Evolutionary conservation across 345 rosid species (phyloP).

Genomic region (Rhodamnia rubescens): DNA sequence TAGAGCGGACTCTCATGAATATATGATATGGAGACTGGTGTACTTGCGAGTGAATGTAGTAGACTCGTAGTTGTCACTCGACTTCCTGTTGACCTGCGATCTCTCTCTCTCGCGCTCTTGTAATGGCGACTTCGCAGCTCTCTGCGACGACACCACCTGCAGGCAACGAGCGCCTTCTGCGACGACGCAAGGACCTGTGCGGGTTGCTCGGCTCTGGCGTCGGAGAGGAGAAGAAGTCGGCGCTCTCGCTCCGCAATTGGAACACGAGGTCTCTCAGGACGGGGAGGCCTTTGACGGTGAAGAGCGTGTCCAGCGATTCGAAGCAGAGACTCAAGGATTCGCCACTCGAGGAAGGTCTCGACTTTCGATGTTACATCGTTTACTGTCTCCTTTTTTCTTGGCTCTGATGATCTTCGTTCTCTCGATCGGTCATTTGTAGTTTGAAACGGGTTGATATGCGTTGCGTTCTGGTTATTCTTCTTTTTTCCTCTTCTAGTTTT

Average conservation of each 20-base stretch:
- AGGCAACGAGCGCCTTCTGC: not conserved
- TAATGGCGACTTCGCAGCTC: not conserved
- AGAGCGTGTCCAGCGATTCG: slow-evolving; percentile 25
- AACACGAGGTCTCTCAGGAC: not conserved
- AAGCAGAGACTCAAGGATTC: slow-evolving; percentile 17
- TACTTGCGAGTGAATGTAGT: not conserved
- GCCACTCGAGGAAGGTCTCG: slow-evolving; percentile 9
- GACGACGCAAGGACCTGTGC: not conserved
- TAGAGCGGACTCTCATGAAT: not conserved
- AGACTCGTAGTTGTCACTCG: not conserved
- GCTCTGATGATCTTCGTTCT: not conserved
- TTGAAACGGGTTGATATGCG: not conserved
- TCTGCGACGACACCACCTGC: not conserved
- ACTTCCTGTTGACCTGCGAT: not conserved
- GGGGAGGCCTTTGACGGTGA: slow-evolving; percentile 6
- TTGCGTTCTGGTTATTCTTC: not conserved
- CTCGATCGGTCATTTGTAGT: not conserved
- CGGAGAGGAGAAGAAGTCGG: not conserved
- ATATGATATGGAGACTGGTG: not conserved
- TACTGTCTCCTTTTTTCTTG: not conserved
- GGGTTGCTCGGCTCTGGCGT: not conserved
- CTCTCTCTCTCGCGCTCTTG: not conserved
- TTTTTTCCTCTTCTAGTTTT: not conserved
- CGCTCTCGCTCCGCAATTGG: not conserved
- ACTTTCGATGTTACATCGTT: not conserved